phyloP scores from a whole-genome alignment of 768 basidiomycete genomes.

The Leccinum broughii region DNA sequence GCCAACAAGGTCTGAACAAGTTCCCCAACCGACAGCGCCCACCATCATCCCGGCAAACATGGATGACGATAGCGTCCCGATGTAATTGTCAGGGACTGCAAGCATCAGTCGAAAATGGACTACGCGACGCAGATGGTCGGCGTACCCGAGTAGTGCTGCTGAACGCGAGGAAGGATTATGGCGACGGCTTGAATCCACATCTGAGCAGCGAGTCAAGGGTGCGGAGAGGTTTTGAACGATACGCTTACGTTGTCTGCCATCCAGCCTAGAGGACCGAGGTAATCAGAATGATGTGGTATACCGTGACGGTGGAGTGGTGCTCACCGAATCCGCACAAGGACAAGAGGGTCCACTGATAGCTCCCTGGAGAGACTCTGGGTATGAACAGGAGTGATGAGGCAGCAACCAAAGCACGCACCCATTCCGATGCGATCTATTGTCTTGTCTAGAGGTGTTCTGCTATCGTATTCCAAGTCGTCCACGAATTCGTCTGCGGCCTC shows the following conservation, averaged over 20 bases:
- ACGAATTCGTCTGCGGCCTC: constrained; percentile 27
- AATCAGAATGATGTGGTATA: neutral
- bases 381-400: neutral
- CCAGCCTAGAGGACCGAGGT: constrained; percentile 60
- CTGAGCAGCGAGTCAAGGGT: constrained; percentile 44
- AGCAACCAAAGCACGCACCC: constrained; percentile 45
- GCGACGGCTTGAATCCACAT: constrained; percentile 94
- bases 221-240: constrained; percentile 3
- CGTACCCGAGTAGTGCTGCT: constrained; percentile 79
- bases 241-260: constrained; percentile 82
- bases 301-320: constrained; percentile 25
- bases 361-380: constrained; percentile 39
- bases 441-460: constrained; percentile 67
- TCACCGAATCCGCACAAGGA: constrained; percentile 87
- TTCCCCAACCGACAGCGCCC: constrained; percentile 89
- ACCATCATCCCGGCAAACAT: constrained; percentile 99
- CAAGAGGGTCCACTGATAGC: constrained; percentile 79
- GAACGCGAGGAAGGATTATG: constrained; percentile 94
- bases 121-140: constrained; percentile 10
- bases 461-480: constrained; percentile 37
- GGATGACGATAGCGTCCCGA: constrained; percentile 81
- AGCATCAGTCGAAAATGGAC: constrained; percentile 19
- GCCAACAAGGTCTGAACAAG: constrained; percentile 88
- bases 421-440: constrained; percentile 92
- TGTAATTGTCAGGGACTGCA: constrained; percentile 69